Evolutionary conservation across 2,329 filamentous ascomycete genomes (phyloP), one percentile per base, ranked within the genome.

Genomic region (Penicillium sp.): DNA sequence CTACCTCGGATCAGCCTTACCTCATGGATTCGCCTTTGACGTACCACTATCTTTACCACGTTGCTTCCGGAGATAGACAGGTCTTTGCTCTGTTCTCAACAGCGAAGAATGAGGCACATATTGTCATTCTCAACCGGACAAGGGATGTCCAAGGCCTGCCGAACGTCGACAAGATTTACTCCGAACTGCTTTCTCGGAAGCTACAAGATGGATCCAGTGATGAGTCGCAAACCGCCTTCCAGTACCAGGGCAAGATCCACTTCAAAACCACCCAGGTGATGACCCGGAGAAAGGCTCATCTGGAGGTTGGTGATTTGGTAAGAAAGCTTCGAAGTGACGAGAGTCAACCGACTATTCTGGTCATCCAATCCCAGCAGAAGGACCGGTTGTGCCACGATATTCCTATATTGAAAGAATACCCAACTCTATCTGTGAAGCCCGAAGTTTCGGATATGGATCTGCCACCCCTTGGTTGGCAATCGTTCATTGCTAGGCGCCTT

Each of bases 11-110:
- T 67, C 79, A 82, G 45, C 82, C 88, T 0, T 99, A 99, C 67
- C 85, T 99, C 2, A 83, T 88, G 18, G 82, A 87, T 2, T 85
- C 87, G 0, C 81, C 85, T 1, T 81, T 97, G 70, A 87, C 87
- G 20, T 99, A 96, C 69, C 81, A 97, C 51, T 97, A 94, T 69
- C 79, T 99, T 26, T 97, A 96, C 54, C 94, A 99, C 73, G 89
- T 99, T 67, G 87, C 88, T 43, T 87, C 92, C 12, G 92, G 92
- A 3, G 93, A 99, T 55, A 85, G 91, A 33, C 92, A 99, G 68
- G 88, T 99, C 49, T 97, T 97, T 71, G 92, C 91, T 1, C 73
- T 99, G 5, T 96, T 99, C 73, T 97, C 93, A 0, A 93, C 91
- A 0, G 85, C 85, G 0, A 88, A 84, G 60, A 82, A 86, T 12